Base-by-base conservation (phyloP, 2,329 filamentous ascomycete genomes). In the Aspergillus viridinutans region DNA sequence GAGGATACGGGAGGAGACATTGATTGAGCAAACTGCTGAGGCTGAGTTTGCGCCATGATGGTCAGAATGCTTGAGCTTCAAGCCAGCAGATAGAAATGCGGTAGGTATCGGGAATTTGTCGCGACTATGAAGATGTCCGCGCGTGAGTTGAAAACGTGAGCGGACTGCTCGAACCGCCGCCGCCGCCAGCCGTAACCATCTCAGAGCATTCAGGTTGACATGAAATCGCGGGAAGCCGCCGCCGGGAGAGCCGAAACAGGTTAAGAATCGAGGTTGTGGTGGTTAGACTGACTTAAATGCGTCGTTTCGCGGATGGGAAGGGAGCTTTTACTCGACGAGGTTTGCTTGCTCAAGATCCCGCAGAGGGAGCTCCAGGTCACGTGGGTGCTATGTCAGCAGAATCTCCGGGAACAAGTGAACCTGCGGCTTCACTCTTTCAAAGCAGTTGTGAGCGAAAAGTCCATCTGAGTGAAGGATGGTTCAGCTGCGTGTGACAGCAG, bases 1-100 rank as follows among this genome's bases (percentile, higher is more conserved):
- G 82, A 81, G 50, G 81, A 81, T 56, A 84, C 86, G 29, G 83
- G 81, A 63, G 85, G 85, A 60, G 86, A 87, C 73, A 84, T 90
- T 54, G 80, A 76, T 63, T 81, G 80, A 55, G 81, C 73, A 47
- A 74, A 75, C 61, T 76, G 75, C 61, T 81, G 77, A n/a, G 78
- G 75, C 62, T 85, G 83, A 52, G 83, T 82, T 69, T 87, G 85
- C 67, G 85, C 83, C 85, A 87, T 78, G 58, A 23, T 84, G 62
- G 62, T 62, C 53, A 42, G 23, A 53, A 48, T 57, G 48, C 56
- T 20, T 45, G 29, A 52, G 28, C 17, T 52, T 54, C 61, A 55
- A 50, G 47, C 60, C 54, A 53, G 47, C 57, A 52, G 56, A 59
- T 45, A 58, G 52, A 57, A 45, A 59, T 57, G 25, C 49, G 49